Percentiles rank a stretch among this genome's conserved stretches.
Evolutionary conservation across 768 basidiomycete species (phyloP).

Genomic region (Amanita thiersii): DNA sequence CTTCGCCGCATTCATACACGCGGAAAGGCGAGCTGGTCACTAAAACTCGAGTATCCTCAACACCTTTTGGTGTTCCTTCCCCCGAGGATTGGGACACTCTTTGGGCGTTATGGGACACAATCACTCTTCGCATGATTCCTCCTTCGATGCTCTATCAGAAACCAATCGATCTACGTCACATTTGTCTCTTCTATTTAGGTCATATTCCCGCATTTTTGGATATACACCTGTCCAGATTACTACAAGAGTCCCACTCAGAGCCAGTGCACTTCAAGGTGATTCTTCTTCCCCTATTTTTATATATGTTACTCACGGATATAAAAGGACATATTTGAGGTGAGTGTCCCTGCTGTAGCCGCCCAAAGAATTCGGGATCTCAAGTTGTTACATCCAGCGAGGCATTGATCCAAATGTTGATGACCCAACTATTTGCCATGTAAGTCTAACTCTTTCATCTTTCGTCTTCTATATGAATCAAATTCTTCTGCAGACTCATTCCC

Average conservation of each 20-base stretch:
- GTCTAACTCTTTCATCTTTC: conserved; percentile 15
- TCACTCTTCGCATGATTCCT: conserved; percentile 83
- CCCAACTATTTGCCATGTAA: conserved; percentile 76
- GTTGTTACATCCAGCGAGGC: conserved; percentile 53
- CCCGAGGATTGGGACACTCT: conserved; percentile 73
- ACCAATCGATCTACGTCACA: conserved; percentile 91
- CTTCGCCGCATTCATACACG: conserved; percentile 24
- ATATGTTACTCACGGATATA: conserved; percentile 6
- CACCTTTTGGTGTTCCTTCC: conserved; percentile 63
- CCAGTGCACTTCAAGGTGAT: conserved; percentile 71
- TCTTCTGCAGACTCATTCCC: conserved; percentile 65
- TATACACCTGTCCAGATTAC: conserved; percentile 72
- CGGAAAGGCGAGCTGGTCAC: conserved; percentile 15
- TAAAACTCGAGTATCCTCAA: conserved; percentile 14
- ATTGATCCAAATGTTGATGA: conserved; percentile 96
- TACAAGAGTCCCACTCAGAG: conserved; percentile 75
- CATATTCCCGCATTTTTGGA: conserved; percentile 93
- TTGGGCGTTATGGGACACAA: conserved; percentile 86
- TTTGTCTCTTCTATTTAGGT: conserved; percentile 94
- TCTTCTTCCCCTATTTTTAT: conserved; percentile 9
- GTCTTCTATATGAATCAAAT: background rate
- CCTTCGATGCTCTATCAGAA: conserved; percentile 78
- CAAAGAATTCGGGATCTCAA: background rate
- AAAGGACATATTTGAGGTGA: conserved; percentile 72
- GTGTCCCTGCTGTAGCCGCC: background rate